Base-by-base conservation (phyloP, 805 yeast genomes). In the Metschnikowia cerradonensis region DNA sequence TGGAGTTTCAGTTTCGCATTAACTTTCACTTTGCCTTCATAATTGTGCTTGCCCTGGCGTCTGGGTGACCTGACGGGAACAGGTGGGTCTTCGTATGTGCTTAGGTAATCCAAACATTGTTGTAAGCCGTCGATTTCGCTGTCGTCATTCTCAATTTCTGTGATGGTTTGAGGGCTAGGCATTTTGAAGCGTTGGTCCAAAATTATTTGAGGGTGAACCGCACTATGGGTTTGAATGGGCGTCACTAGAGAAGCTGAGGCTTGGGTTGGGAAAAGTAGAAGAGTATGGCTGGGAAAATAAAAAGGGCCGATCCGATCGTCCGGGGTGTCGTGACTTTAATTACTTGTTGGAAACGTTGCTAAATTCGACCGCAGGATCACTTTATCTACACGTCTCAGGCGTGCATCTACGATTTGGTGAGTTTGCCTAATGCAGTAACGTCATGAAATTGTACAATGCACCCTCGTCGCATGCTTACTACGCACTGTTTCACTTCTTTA, bases 21-120 rank as follows among this genome's bases (percentile, higher is more conserved):
- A 23, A 11, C 30, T 47, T 10, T 49, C 53, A 13, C 55, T 20
- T 35, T 34, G 13, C 6, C 17, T 23, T 39, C 13, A 20, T 23
- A 35, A 6, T 8, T 33, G 20, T 33, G n/a, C 8, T n/a, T 40
- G 14, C 31, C 49, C 10, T 50, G 56, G 11, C 60, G 45, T 26
- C 35, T 35, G 19, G 60, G 60, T 1, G 57, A 52, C 10, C 60
- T 41, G 10, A 13, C n/a, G 8, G 60, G 60, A 6, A 54, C 34
- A 8, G 42, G 50, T 2, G 41, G 31, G 19, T 51, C 43, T n/a
- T 48, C 54, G 30, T 39, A 45, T 14, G 41, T 45, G 17, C 47
- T 26, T 40, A 51, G 45, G 32, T 53, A 48, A 6, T 46, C 50
- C 40, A 52, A 37, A 26, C 49, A 53, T 26, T 30, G 45, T 10